Conservation (phyloP, 192 early-diverging fungal genomes). For the Haplosporangium gracile region DNA sequence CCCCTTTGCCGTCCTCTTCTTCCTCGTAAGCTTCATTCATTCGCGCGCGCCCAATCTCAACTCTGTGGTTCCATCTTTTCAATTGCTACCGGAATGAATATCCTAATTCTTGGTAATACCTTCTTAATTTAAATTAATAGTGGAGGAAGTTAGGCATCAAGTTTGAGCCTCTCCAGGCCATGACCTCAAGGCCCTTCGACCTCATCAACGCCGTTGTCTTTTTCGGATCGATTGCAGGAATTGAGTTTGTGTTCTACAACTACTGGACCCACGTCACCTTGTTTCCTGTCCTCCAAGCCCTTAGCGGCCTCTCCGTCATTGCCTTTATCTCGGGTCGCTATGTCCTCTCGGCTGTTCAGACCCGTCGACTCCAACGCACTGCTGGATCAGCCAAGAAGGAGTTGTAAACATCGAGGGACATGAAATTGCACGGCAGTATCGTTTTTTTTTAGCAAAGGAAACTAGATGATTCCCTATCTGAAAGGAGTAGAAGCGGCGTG, state of each 20-base stretch:
- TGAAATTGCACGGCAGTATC: not conserved
- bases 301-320: slow-evolving; percentile 54
- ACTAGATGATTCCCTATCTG: not conserved
- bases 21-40: slow-evolving; percentile 51
- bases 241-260: slow-evolving; percentile 62
- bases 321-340: slow-evolving; percentile 60
- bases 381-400: slow-evolving; percentile 37
- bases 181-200: slow-evolving; percentile 32
- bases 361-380: slow-evolving; percentile 46
- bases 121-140: slow-evolving; percentile 19
- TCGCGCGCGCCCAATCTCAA: not conserved
- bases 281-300: slow-evolving; percentile 62
- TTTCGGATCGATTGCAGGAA: slow-evolving; percentile 57
- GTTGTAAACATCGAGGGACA: not conserved
- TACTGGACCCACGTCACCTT: slow-evolving; percentile 67
- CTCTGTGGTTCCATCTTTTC: not conserved
- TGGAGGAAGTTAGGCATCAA: slow-evolving; percentile 61
- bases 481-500: not conserved
- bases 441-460: not conserved
- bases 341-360: slow-evolving; percentile 59
- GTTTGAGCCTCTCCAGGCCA: slow-evolving; percentile 48
- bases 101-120: not conserved
- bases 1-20: slow-evolving; percentile 58
- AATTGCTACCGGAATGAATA: not conserved
- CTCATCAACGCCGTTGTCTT: slow-evolving; percentile 55